phyloP scores from a whole-genome alignment of 257 asterid species.

The Solanum microdontum region DNA sequence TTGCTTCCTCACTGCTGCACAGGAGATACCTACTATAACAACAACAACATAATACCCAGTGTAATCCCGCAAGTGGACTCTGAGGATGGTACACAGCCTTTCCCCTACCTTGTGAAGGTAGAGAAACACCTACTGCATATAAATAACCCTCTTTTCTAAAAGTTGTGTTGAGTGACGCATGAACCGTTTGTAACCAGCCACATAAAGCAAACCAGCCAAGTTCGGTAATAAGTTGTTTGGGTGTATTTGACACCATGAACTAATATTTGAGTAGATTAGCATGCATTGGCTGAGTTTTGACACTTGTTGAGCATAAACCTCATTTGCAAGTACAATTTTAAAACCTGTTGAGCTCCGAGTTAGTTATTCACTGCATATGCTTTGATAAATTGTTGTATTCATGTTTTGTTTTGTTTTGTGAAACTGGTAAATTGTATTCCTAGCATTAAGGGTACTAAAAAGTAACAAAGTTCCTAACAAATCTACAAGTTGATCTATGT shows the following conservation, averaged over 20 bases:
- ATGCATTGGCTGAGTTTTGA: not conserved
- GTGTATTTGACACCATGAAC: not conserved
- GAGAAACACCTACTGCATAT: not conserved
- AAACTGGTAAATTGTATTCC: not conserved
- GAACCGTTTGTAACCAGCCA: not conserved
- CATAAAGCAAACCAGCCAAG: not conserved
- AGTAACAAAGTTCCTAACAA: not conserved
- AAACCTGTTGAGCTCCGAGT: not conserved
- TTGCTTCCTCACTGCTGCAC: not conserved
- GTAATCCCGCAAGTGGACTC: not conserved
- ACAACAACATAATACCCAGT: not conserved
- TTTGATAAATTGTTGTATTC: not conserved
- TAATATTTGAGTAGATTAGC: not conserved
- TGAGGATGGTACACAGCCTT: not conserved
- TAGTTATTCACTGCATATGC: not conserved
- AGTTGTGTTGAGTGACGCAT: not conserved
- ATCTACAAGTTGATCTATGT: not conserved
- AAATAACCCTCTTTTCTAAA: not conserved
- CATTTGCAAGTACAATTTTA: not conserved
- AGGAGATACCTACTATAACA: not conserved
- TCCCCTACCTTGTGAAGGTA: not conserved
- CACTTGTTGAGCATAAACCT: not conserved
- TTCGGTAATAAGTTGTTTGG: not conserved
- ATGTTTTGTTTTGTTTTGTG: not conserved
- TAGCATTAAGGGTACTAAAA: not conserved